These are phyloP conservation scores for Passalora sequoiae DNA, from an alignment of 2,329 filamentous ascomycete genomes.

Conservation along the genomic window DNA sequence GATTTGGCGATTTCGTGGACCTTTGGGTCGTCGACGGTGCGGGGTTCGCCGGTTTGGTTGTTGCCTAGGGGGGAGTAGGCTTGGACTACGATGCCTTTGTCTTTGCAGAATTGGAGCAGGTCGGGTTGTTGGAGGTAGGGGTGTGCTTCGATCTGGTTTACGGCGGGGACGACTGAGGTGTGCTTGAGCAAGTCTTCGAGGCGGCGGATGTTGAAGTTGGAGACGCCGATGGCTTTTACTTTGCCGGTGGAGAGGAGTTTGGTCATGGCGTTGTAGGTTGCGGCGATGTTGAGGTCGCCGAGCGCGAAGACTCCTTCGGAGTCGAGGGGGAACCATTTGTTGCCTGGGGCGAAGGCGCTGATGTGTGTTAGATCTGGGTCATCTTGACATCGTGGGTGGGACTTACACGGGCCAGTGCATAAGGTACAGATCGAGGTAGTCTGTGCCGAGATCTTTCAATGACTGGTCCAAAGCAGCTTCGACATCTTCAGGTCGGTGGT, in stretches of 20 bases:
- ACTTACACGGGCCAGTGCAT: slow-evolving; percentile 47
- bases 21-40: slow-evolving; percentile 19
- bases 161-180: slow-evolving; percentile 20
- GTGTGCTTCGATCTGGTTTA: slow-evolving; percentile 25
- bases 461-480: slow-evolving; percentile 26
- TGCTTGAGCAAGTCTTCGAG: slow-evolving; percentile 24
- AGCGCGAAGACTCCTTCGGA: slow-evolving; percentile 38
- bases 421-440: slow-evolving; percentile 48
- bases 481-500: slow-evolving; percentile 50
- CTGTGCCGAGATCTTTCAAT: slow-evolving; percentile 40
- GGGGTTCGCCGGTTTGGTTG: slow-evolving; percentile 25
- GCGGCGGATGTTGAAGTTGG: slow-evolving; percentile 24
- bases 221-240: slow-evolving; percentile 27
- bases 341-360: slow-evolving; percentile 17
- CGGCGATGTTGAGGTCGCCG: slow-evolving; percentile 34
- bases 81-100: slow-evolving; percentile 22
- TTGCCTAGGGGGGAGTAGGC: slow-evolving; percentile 35
- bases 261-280: slow-evolving; percentile 26
- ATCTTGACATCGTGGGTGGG: slow-evolving; percentile 19
- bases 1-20: slow-evolving; percentile 17
- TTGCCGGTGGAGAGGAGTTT: slow-evolving; percentile 26
- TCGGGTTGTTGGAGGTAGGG: slow-evolving; percentile 23
- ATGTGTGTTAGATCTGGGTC: background rate
- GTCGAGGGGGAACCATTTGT: slow-evolving; percentile 42
- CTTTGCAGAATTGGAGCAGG: slow-evolving; percentile 18